Evolutionary conservation across 345 rosid species (phyloP).

Genomic region (Eucalyptus cloeziana): DNA sequence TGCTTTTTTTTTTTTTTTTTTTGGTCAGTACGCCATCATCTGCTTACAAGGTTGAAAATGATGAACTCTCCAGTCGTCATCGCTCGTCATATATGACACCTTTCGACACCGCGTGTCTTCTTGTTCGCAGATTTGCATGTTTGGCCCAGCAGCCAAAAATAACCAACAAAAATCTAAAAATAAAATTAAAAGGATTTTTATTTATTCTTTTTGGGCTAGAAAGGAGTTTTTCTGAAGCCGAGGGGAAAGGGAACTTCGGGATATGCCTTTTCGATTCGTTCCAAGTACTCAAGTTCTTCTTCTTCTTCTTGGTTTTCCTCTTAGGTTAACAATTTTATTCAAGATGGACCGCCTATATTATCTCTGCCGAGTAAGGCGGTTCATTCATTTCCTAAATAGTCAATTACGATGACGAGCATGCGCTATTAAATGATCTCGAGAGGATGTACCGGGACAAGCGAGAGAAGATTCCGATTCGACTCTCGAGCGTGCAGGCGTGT

Average conservation of each 20-base stretch:
- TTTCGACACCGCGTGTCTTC: background rate
- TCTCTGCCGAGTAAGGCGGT: background rate
- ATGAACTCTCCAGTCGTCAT: background rate
- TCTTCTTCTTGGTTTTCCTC: no score
- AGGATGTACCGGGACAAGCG: background rate
- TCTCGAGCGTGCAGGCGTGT: background rate
- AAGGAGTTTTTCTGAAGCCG: background rate
- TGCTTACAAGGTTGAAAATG: background rate
- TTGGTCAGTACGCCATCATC: background rate
- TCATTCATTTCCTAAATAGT: background rate
- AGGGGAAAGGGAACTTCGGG: background rate
- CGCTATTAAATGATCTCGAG: background rate
- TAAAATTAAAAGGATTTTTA: background rate
- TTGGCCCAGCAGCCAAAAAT: background rate
- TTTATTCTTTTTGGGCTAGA: background rate
- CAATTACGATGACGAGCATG: background rate
- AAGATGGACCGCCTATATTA: background rate
- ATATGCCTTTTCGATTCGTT: background rate
- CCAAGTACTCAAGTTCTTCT: background rate
- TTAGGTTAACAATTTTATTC: background rate
- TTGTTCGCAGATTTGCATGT: background rate
- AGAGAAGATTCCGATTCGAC: background rate
- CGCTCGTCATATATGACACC: background rate
- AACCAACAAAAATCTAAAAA: background rate
- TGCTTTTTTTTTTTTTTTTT: no score